Conservation (phyloP, 1,284 basidiomycete species). For the Phellopilus nigrolimitatus region DNA sequence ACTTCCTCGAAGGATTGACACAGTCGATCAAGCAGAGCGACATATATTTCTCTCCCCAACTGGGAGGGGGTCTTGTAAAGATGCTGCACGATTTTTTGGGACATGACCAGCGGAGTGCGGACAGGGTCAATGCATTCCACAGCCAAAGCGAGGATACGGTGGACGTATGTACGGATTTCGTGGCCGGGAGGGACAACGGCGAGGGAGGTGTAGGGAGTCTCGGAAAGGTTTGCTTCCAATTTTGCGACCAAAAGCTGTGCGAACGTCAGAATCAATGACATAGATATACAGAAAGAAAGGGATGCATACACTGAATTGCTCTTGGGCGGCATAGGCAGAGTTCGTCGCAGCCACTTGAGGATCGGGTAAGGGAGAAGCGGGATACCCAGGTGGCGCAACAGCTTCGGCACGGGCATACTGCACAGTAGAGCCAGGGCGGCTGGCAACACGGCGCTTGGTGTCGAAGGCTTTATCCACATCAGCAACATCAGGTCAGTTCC, state of each 20-base stretch:
- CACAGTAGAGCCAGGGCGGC: conserved; percentile 62
- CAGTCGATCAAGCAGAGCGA: conserved; percentile 82
- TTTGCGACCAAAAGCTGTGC: conserved; percentile 64
- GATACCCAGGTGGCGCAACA: conserved; percentile 40
- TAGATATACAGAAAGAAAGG: conserved; percentile 21
- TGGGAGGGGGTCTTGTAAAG: conserved; percentile 83
- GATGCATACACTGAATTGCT: conserved; percentile 62
- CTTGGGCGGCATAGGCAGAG: conserved; percentile 58
- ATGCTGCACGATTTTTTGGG: conserved; percentile 89
- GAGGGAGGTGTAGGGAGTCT: conserved; percentile 63
- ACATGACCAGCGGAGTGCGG: conserved; percentile 86
- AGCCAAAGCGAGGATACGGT: conserved; percentile 78
- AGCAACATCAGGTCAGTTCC: not conserved
- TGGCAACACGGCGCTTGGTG: conserved; percentile 47
- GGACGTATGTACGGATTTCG: conserved; percentile 80
- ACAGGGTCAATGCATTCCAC: conserved; percentile 75
- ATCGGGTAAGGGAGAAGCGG: conserved; percentile 40
- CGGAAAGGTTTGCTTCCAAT: conserved; percentile 72
- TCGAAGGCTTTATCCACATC: conserved; percentile 39
- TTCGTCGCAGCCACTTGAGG: conserved; percentile 33
- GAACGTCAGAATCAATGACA: conserved; percentile 1
- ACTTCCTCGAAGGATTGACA: conserved; percentile 91
- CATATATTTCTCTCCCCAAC: conserved; percentile 88
- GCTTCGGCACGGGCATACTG: conserved; percentile 47
- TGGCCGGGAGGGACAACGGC: conserved; percentile 74